These are phyloP conservation scores for Paecilomyces fulvus DNA, from an alignment of 2,329 filamentous ascomycete species.

Conservation along the genomic window DNA sequence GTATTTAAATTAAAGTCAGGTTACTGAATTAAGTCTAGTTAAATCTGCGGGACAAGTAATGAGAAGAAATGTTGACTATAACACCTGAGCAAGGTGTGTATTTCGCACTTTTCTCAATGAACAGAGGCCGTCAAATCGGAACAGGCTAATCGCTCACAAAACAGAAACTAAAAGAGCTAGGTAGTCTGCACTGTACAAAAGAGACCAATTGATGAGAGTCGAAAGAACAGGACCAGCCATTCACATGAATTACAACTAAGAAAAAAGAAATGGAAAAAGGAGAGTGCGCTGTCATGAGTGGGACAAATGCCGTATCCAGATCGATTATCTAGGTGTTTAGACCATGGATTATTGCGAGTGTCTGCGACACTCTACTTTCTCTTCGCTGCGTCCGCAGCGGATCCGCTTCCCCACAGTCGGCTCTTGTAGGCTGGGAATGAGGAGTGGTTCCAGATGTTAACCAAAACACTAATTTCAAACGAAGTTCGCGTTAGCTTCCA, in stretches of 20 bases:
- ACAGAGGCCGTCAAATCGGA: background rate
- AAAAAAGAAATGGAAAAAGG: background rate
- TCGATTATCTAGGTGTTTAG: background rate
- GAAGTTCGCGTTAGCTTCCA: background rate
- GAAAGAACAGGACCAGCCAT: background rate
- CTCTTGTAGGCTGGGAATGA: slow-evolving; percentile 40
- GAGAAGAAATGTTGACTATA: no score
- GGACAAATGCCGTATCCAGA: background rate
- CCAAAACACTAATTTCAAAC: slow-evolving; percentile 29
- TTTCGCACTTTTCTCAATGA: background rate
- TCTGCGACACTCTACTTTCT: background rate
- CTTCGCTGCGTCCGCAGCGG: background rate
- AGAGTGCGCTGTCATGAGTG: background rate
- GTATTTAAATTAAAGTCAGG: no score
- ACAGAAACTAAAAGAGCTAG: background rate
- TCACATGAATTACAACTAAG: background rate
- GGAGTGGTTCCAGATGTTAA: slow-evolving; percentile 43
- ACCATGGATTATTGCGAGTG: background rate
- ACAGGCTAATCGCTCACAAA: no score
- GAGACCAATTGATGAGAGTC: background rate
- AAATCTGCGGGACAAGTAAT: no score
- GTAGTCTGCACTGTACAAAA: background rate
- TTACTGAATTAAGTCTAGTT: no score
- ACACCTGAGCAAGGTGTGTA: background rate
- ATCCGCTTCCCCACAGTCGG: slow-evolving; percentile 27